A percentile compares a stretch with the other conserved stretches of the same genome.
Conservation (phyloP, 2,329 filamentous ascomycete species). For the Cladosporium sp. region DNA sequence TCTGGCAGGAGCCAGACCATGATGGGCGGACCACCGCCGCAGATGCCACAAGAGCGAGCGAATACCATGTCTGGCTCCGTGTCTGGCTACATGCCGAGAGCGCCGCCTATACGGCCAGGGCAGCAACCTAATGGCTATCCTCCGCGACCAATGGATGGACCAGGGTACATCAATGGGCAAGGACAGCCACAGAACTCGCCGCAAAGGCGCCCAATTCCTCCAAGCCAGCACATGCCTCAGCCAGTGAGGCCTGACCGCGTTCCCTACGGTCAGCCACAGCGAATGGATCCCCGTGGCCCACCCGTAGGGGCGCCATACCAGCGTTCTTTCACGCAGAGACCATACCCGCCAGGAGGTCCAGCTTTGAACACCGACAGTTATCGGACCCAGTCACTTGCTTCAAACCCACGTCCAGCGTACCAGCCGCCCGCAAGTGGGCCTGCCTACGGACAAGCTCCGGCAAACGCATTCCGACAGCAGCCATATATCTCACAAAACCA, state of each 20-base stretch:
- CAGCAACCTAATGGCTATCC: conserved; percentile 28
- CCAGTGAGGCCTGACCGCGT: conserved; percentile 60
- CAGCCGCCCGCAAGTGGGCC: conserved; percentile 53
- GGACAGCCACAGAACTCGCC: conserved; percentile 27
- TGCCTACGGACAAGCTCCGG: conserved; percentile 58
- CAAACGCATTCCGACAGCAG: conserved; percentile 73
- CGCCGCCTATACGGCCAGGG: conserved; percentile 54
- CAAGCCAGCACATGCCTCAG: conserved; percentile 56
- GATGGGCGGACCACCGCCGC: conserved; percentile 69
- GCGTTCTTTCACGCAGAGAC: conserved; percentile 31
- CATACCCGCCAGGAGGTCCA: conserved; percentile 25
- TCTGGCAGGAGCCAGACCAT: conserved; percentile 88
- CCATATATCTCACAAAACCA: conserved; percentile 58
- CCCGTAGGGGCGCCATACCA: conserved; percentile 46
- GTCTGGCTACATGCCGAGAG: conserved; percentile 56
- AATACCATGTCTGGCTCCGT: conserved; percentile 58
- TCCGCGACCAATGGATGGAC: conserved; percentile 16
- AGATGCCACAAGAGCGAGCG: conserved; percentile 63
- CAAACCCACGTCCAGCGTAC: conserved; percentile 66
- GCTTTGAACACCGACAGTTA: conserved; percentile 81
- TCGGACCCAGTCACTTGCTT: conserved; percentile 88
- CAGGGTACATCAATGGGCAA: conserved; percentile 1
- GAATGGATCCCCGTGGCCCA: conserved; percentile 59
- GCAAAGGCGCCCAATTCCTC: conserved; percentile 38
- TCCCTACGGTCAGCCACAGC: conserved; percentile 69